A percentile compares a stretch with the other conserved stretches of the same genome.
Conservation (phyloP, 768 basidiomycete species). For the Mycena galopus region DNA sequence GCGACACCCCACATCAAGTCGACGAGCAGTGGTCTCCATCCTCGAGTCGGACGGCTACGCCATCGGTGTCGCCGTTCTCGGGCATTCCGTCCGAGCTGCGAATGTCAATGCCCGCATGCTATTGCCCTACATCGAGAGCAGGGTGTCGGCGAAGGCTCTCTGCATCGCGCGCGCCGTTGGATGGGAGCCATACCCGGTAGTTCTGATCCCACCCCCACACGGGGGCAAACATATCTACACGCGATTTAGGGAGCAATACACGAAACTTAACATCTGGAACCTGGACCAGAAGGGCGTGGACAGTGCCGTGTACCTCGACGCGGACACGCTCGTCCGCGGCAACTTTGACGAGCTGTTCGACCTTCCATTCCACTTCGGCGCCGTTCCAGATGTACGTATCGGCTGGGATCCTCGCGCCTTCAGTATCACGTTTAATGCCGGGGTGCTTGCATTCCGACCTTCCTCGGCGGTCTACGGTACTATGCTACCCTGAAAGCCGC, state of each 20-base stretch:
- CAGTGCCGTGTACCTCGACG: too few species aligned
- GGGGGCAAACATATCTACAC: constrained; percentile 42
- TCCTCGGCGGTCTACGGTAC: constrained; percentile 41
- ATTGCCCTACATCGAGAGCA: constrained; percentile 46
- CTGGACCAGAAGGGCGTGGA: constrained; percentile 46
- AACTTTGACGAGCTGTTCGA: constrained; percentile 51
- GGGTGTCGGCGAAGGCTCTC: constrained; percentile 44
- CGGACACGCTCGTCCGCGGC: constrained; percentile 49
- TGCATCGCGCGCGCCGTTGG: constrained; percentile 47
- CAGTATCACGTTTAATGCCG: constrained; percentile 51
- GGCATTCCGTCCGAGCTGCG: constrained; percentile 43
- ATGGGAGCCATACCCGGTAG: constrained; percentile 45
- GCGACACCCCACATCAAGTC: background rate
- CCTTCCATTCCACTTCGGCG: constrained; percentile 49
- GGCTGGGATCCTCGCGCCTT: constrained; percentile 40
- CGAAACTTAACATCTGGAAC: constrained; percentile 52
- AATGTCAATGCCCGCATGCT: constrained; percentile 46
- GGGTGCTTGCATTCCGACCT: constrained; percentile 50
- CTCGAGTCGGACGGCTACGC: constrained; percentile 49
- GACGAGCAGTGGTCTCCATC: constrained; percentile 45
- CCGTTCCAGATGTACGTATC: constrained; percentile 48
- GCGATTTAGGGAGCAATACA: constrained; percentile 51
- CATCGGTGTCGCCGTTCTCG: constrained; percentile 46
- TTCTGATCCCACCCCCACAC: constrained; percentile 49
- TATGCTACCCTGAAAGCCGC: background rate